Conservation (phyloP, 176 grass and related monocot species). For the Urochloa ruziziensis region DNA sequence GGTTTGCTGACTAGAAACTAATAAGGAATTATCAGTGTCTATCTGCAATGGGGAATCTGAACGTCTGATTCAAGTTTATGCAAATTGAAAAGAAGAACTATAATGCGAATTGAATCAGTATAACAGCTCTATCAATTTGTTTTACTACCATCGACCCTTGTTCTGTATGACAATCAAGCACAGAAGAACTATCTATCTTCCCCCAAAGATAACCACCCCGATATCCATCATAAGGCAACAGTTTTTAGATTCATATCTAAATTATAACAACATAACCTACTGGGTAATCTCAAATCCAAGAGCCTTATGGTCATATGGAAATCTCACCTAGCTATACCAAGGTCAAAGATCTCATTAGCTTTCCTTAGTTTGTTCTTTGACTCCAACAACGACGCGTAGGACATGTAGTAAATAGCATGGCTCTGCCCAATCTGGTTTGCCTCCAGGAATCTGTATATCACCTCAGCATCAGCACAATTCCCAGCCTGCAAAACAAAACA, state of each 20-base stretch:
- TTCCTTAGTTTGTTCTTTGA: conserved; percentile 81
- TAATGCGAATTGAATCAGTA: neutral
- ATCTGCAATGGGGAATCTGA: neutral
- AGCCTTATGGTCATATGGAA: neutral
- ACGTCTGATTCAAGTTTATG: neutral
- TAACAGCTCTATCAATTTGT: neutral
- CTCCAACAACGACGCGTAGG: conserved; percentile 65
- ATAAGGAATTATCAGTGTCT: neutral
- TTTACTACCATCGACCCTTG: neutral
- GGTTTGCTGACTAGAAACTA: neutral
- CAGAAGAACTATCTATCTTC: neutral
- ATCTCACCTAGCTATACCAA: conserved; percentile 88
- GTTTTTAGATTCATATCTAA: neutral
- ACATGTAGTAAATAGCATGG: conserved; percentile 71
- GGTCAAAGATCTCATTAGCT: conserved; percentile 73
- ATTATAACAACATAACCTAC: neutral
- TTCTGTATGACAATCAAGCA: neutral
- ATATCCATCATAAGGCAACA: neutral
- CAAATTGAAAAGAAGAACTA: neutral
- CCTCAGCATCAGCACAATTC: conserved; percentile 76
- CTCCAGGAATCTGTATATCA: conserved; percentile 76
- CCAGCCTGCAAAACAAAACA: conserved; percentile 55
- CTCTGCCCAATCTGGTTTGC: conserved; percentile 79
- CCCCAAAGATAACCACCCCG: neutral
- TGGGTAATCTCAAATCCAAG: neutral